Conservation (phyloP, 2,329 filamentous ascomycete genomes). For the Paradendryphiella salina region DNA sequence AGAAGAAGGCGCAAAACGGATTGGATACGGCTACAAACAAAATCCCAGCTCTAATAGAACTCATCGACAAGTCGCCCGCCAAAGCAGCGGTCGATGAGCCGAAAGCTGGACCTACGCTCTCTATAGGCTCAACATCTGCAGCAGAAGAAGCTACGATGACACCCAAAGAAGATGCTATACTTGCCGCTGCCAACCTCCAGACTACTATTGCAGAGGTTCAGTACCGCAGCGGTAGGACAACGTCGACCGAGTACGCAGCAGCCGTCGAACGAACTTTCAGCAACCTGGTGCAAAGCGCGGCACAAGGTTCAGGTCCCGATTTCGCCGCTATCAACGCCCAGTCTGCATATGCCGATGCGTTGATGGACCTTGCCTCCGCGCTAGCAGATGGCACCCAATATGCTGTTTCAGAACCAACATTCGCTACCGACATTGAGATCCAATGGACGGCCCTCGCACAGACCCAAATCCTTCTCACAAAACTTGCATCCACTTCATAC, state of each 20-base stretch:
- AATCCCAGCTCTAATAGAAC: slow-evolving; percentile 56
- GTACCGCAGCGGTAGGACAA: slow-evolving; percentile 57
- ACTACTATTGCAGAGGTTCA: slow-evolving; percentile 60
- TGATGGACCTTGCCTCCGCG: slow-evolving; percentile 58
- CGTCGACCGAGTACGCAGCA: slow-evolving; percentile 58
- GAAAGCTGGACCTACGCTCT: slow-evolving; percentile 39
- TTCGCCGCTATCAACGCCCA: slow-evolving; percentile 56
- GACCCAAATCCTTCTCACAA: slow-evolving; percentile 35
- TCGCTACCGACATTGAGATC: slow-evolving; percentile 23
- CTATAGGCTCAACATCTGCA: slow-evolving; percentile 29
- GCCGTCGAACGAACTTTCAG: slow-evolving; percentile 44
- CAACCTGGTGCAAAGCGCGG: slow-evolving; percentile 46
- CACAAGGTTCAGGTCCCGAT: slow-evolving; percentile 54
- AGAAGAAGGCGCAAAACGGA: slow-evolving; percentile 63
- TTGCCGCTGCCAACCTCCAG: slow-evolving; percentile 61
- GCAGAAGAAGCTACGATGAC: slow-evolving; percentile 40
- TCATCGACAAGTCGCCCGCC: slow-evolving; percentile 37
- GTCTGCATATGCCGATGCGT: slow-evolving; percentile 60
- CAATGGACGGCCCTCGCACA: slow-evolving; percentile 43
- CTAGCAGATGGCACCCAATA: slow-evolving; percentile 39
- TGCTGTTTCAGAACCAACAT: slow-evolving; percentile 15
- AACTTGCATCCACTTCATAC: slow-evolving; percentile 25
- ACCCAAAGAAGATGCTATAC: slow-evolving; percentile 55
- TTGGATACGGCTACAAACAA: slow-evolving; percentile 57
- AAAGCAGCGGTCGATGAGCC: slow-evolving; percentile 28